phyloP scores from a whole-genome alignment of 768 basidiomycete species.

The Cystobasidium tubakii region DNA sequence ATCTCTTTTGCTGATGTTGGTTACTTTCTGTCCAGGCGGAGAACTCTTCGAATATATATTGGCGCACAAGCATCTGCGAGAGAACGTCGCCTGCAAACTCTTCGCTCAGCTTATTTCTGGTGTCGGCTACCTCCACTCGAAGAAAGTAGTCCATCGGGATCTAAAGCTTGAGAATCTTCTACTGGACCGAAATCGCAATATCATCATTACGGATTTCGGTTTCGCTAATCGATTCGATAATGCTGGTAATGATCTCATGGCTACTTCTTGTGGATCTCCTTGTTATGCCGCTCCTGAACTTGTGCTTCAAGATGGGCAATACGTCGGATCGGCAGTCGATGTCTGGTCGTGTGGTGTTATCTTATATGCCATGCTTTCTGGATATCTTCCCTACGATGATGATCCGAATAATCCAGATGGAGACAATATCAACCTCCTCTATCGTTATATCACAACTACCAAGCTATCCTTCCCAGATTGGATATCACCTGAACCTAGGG shows the following conservation, averaged over 20 bases:
- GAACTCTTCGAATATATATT: conserved; percentile 99
- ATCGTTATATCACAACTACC: conserved; percentile 98
- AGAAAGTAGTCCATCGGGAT: conserved; percentile 98
- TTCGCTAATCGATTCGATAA: conserved; percentile 98
- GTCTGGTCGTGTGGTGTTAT: conserved; percentile 97
- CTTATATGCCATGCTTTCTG: conserved; percentile 91
- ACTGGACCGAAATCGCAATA: conserved; percentile 91
- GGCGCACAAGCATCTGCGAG: conserved; percentile 90
- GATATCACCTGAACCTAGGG: conserved; percentile 72
- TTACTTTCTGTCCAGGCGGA: conserved; percentile 55
- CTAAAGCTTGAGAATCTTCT: conserved; percentile 97
- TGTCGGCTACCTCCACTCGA: conserved; percentile 97
- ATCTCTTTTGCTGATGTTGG: no score
- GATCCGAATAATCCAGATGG: conserved; percentile 98
- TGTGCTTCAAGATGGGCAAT: conserved; percentile 92
- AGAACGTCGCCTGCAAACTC: conserved; percentile 86
- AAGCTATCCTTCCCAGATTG: conserved; percentile 96
- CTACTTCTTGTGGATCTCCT: conserved; percentile 91
- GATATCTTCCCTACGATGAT: conserved; percentile 98
- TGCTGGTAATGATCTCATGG: conserved; percentile 89
- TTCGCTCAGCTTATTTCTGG: conserved; percentile 98
- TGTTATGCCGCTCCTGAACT: conserved; percentile 98
- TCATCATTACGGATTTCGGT: conserved; percentile 99
- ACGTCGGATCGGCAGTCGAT: conserved; percentile 94
- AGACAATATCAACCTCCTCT: conserved; percentile 96